Evolutionary conservation across 345 rosid genomes (phyloP), one percentile per base, ranked within the genome.

Genomic region (Lepidium sativum): DNA sequence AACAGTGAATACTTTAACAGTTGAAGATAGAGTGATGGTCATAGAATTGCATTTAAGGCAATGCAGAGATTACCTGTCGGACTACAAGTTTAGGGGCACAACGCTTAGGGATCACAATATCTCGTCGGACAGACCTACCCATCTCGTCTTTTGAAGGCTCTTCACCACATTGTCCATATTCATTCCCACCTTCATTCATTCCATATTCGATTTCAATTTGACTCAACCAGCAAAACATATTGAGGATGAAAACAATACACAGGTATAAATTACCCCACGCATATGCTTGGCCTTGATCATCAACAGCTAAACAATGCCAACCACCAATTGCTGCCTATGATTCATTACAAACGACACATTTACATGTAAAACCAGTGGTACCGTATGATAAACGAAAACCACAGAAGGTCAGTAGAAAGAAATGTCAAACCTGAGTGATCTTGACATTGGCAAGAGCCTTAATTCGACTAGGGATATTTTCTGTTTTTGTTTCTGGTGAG

Each of bases 271-370:
- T 77, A 89, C 99, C 99, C 99, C 99, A 94, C 14, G 99, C 97
- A 44, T 90, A 94, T 58, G 97, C 89, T 37, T 81, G 83, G 41
- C 97, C 99, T 75, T 88, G 87, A 80, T 94, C 96, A 78, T 90
- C 96, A 77, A 94, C 97, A 74, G 99, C 97, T 82, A 94, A 80
- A 77, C 96, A 94, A 78, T 94, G 99, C 99, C 99, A 94, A 35
- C 99, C 99, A 73, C 96, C 97, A 75, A 90, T 86, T 60, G 97
- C 99, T 0, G 99, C 99, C 99, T 94, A 69, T 51, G 41, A 71
- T 63, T 51, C 50, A 44, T 73, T 13, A 74, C 33, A 65, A 32
- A 63, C 16, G 72, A 49, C 35, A 47, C 23, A 48, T 42, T 55
- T 8, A 71, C 52, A n/a, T 11, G 37, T 48, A 29, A 35, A 16